Conservation (phyloP, 768 basidiomycete genomes). For the Hypholoma sublateritium region DNA sequence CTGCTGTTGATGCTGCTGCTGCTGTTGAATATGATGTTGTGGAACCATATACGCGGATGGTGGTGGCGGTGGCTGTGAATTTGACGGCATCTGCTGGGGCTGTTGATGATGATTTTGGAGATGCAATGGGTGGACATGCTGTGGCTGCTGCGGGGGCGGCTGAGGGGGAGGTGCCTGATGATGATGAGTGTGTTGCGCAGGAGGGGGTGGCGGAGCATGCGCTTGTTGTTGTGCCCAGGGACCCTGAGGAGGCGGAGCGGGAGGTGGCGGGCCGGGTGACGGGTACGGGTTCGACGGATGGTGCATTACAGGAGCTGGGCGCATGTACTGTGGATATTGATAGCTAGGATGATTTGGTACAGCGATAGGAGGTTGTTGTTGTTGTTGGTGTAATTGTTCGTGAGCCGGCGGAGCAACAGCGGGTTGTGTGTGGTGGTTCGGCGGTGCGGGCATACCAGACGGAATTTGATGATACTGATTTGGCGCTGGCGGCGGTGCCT, state of each 20-base stretch:
- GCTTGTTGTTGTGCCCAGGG: conserved; percentile 37
- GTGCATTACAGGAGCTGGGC: conserved; percentile 28
- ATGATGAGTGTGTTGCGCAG: conserved; percentile 27
- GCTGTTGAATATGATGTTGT: conserved; percentile 27
- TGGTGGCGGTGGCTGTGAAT: conserved; percentile 17
- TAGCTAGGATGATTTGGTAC: conserved; percentile 36
- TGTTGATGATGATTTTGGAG: conserved; percentile 20
- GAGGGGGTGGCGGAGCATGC: conserved; percentile 29
- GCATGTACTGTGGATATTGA: conserved; percentile 28
- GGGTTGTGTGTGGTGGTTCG: conserved; percentile 27
- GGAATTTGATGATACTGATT: conserved; percentile 32
- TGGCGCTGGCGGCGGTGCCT: conserved; percentile 23
- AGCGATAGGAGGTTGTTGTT: conserved; percentile 37
- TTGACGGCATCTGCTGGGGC: conserved; percentile 4
- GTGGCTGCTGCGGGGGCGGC: conserved; percentile 20
- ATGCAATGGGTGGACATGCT: conserved; percentile 10
- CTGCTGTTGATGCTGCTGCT: conserved; percentile 20
- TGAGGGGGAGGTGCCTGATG: conserved; percentile 25
- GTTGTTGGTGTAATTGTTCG: conserved; percentile 42
- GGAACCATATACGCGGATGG: conserved; percentile 18
- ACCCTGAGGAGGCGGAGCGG: conserved; percentile 39
- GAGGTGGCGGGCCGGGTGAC: conserved; percentile 39
- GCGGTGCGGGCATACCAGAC: conserved; percentile 18
- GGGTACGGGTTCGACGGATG: conserved; percentile 43
- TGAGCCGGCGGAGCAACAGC: conserved; percentile 33